Percentiles rank a stretch among this genome's conserved stretches.
phyloP scores from a whole-genome alignment of 2,329 filamentous ascomycete species.

The Monilinia fructigena region DNA sequence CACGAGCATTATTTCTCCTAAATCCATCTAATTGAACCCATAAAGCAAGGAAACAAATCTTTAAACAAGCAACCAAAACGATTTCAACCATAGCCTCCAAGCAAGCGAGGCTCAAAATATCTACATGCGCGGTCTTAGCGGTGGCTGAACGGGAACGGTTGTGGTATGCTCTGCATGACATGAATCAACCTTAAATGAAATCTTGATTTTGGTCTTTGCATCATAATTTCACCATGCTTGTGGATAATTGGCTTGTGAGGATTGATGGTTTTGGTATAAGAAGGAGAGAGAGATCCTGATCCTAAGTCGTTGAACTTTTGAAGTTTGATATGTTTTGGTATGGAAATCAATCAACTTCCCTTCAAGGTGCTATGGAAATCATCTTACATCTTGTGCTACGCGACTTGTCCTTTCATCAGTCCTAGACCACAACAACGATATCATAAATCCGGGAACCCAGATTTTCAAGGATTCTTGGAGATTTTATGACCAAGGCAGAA shows the following conservation, averaged over 20 bases:
- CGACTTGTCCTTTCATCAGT: too few relatives aligned
- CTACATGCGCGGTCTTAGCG: background rate
- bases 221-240: background rate
- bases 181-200: background rate
- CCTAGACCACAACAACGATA: background rate
- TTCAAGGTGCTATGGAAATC: background rate
- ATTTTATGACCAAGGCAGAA: background rate
- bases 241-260: background rate
- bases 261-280: background rate
- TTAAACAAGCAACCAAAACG: background rate
- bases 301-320: background rate
- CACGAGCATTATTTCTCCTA: too few relatives aligned
- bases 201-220: constrained; percentile 3
- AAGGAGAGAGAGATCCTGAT: background rate
- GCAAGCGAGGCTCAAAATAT: constrained; percentile 7
- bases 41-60: constrained; percentile 1
- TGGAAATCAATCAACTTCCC: background rate
- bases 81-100: background rate
- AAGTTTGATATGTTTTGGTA: background rate
- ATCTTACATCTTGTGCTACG: too few relatives aligned
- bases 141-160: constrained; percentile 3
- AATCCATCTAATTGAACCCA: too few relatives aligned
- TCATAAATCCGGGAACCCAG: constrained; percentile 4
- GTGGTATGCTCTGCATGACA: background rate
- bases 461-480: background rate